Evolutionary conservation across 2,329 filamentous ascomycete species (phyloP), one percentile per base, ranked within the genome.

Genomic region (Metarhizium brunneum): DNA sequence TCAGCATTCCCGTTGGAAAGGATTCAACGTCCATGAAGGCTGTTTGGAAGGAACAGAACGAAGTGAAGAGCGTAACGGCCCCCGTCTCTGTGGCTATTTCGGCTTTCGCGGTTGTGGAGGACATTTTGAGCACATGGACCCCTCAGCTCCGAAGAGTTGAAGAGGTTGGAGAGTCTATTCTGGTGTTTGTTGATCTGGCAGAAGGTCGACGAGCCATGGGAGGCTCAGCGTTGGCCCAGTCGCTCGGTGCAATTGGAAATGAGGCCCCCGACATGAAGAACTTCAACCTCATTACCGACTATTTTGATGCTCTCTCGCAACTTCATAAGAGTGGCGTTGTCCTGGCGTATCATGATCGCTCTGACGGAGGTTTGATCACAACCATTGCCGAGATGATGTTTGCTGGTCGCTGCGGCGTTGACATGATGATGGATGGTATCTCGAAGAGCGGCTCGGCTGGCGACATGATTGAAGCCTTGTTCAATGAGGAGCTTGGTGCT

Each of bases 1-100:
- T 99, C 58, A 90, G 88, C 56, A 97, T 99, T 57, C 94, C 94
- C 4, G 94, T 97, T 8, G 94, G 94, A 55, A 97, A 99, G 73
- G 94, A 99, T 70, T 97, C 92, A 0, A 96, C 95, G 72, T 96
- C 92, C 2, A 97, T 99, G 94, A 96, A 96, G 78, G 92, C 95
- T 65, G 90, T 90, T 55, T 97, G 94, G 94, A 87, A 84, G 66
- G 88, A 92, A 62, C 76, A 77, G 58, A 75, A 80, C 18, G 79
- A 88, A 59, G 73, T 80, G 14, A 94, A 88, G 74, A 92, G 92
- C 61, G 92, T 97, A 52, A 96, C 90, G 42, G 90, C 94, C 4
- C 94, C 94, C 1, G 83, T 97, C 63, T 95, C 92, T 1, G 80
- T 95, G 6, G 86, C 96, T 55, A 91, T 97, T 63, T 91, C 94